These are phyloP conservation scores for Aspergillus cristatus DNA, from an alignment of 495 filamentous ascomycete genomes.

Conservation along the genomic window DNA sequence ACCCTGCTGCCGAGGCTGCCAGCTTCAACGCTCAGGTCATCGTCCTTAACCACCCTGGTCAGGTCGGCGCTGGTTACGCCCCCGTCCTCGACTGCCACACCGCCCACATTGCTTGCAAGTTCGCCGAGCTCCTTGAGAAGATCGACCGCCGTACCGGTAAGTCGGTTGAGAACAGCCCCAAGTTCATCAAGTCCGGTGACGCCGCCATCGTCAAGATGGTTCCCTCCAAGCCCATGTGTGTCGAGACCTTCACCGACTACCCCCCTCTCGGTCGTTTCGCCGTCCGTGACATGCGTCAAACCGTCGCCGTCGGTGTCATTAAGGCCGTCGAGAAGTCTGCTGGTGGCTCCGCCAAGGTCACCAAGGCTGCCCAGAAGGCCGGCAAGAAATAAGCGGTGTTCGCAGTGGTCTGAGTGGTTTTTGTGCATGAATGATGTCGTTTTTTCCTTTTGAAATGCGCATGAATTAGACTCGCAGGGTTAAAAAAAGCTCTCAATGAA, in stretches of 20 bases:
- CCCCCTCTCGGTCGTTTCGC: slow-evolving; percentile 98
- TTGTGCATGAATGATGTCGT: neutral
- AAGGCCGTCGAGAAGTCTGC: slow-evolving; percentile 75
- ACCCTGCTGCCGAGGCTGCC: slow-evolving; percentile 79
- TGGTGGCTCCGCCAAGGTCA: slow-evolving; percentile 61
- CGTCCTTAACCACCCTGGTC: slow-evolving; percentile 99
- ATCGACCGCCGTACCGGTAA: slow-evolving; percentile 99
- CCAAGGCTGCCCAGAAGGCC: slow-evolving; percentile 62
- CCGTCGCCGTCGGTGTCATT: slow-evolving; percentile 96
- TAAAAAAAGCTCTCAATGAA: neutral
- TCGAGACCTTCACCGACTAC: slow-evolving; percentile 99
- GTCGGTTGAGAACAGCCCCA: slow-evolving; percentile 79
- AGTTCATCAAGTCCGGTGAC: slow-evolving; percentile 99
- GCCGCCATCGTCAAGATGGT: slow-evolving; percentile 99
- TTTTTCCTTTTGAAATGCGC: neutral
- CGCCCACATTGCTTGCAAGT: slow-evolving; percentile 99
- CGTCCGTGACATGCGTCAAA: slow-evolving; percentile 85
- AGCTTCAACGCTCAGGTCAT: slow-evolving; percentile 99
- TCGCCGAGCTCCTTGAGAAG: slow-evolving; percentile 97
- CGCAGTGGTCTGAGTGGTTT: slow-evolving; percentile 1
- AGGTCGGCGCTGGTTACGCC: slow-evolving; percentile 97
- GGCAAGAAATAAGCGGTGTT: slow-evolving; percentile 53
- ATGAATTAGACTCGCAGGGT: neutral
- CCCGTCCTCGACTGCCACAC: slow-evolving; percentile 99
- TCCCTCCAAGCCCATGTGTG: slow-evolving; percentile 99